These are phyloP conservation scores for Diaporthe sp. DNA, from an alignment of 2,329 filamentous ascomycete genomes.

Conservation along the genomic window DNA sequence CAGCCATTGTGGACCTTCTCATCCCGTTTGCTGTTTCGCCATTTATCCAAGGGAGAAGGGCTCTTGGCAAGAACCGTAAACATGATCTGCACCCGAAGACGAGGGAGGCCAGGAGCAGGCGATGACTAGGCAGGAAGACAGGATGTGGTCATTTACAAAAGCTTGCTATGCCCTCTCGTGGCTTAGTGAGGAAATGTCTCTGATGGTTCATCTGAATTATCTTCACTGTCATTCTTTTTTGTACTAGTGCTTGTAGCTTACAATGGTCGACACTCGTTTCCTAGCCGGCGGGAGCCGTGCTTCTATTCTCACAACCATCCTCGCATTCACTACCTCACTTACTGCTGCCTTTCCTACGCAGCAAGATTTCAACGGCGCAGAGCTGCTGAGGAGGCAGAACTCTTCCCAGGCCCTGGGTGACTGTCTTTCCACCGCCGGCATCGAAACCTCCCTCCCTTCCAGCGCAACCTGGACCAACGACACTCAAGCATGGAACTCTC, in stretches of 20 bases:
- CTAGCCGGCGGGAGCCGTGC: constrained; percentile 32
- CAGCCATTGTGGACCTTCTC: constrained; percentile 8
- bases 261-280: constrained; percentile 34
- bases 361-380: background rate
- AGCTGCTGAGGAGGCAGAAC: constrained; percentile 3
- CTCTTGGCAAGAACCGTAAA: constrained; percentile 23
- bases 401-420: background rate
- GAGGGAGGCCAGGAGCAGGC: background rate
- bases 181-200: accelerated
- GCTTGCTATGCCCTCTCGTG: background rate
- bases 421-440: constrained; percentile 18
- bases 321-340: constrained; percentile 9
- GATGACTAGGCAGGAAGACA: background rate
- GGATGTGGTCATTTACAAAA: background rate
- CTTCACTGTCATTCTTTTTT: constrained; percentile 12
- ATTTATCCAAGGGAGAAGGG: constrained; percentile 21
- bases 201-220: background rate
- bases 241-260: background rate
- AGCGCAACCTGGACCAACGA: constrained; percentile 25
- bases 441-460: constrained; percentile 26
- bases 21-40: constrained; percentile 24
- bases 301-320: constrained; percentile 24
- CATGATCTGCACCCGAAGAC: constrained; percentile 1
- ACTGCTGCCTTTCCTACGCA: constrained; percentile 7
- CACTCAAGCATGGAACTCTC: constrained; percentile 32